phyloP scores from a whole-genome alignment of 169 alveolate genomes.

The Plasmodium cynomolgi region DNA sequence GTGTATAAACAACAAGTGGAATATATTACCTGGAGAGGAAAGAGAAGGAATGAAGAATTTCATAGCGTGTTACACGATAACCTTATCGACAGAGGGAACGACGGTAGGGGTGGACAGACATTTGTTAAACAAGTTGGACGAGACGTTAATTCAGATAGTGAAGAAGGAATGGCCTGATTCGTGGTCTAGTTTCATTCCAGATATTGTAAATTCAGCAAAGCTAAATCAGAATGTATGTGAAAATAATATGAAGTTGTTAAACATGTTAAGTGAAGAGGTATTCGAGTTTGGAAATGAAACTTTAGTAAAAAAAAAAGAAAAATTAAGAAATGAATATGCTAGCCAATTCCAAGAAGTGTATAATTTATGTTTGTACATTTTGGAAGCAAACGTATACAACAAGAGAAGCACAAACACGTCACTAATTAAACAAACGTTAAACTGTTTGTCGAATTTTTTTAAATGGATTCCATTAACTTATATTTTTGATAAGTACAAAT shows the following conservation, averaged over 20 bases:
- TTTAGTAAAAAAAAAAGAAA: slow-evolving; percentile 89
- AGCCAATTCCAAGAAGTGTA: slow-evolving; percentile 87
- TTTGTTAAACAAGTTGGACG: slow-evolving; percentile 89
- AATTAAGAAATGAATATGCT: slow-evolving; percentile 85
- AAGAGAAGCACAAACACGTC: slow-evolving; percentile 87
- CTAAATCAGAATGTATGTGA: slow-evolving; percentile 96
- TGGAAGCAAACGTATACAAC: slow-evolving; percentile 86
- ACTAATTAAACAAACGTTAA: slow-evolving; percentile 91
- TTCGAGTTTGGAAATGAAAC: slow-evolving; percentile 94
- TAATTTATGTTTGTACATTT: slow-evolving; percentile 92
- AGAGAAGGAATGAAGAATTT: slow-evolving; percentile 89
- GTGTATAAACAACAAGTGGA: slow-evolving; percentile 91
- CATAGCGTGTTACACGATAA: slow-evolving; percentile 86
- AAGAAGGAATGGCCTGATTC: slow-evolving; percentile 99
- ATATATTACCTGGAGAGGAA: slow-evolving; percentile 89
- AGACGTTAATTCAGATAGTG: slow-evolving; percentile 90
- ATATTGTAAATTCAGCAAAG: slow-evolving; percentile 96
- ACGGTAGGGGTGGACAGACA: slow-evolving; percentile 86
- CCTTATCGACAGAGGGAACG: slow-evolving; percentile 85
- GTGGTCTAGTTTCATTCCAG: slow-evolving; percentile 99
- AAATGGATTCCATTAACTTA: slow-evolving; percentile 96
- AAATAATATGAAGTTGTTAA: slow-evolving; percentile 96
- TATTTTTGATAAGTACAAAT: slow-evolving; percentile 90
- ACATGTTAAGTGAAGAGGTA: slow-evolving; percentile 96
- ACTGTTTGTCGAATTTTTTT: slow-evolving; percentile 93